Base-by-base conservation (phyloP, 2,329 filamentous ascomycete genomes). In the Fusarium sulawesiense region DNA sequence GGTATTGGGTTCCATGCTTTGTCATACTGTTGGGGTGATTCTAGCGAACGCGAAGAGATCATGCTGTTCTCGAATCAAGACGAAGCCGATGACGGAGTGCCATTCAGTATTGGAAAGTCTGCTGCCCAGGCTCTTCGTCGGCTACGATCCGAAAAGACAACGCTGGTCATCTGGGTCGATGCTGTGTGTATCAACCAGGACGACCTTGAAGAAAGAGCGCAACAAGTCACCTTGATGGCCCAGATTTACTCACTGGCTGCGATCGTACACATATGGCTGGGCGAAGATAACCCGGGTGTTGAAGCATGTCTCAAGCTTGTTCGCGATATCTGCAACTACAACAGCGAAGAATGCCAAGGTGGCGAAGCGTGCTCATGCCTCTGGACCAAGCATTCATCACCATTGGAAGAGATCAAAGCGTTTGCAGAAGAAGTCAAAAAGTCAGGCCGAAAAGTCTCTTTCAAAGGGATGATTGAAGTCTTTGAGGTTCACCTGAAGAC, bases 181-280 rank as follows among this genome's bases (percentile, higher is more conserved):
- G 71, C 71, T 1, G 56, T 73, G 2, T 73, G 71, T 27, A 73
- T 73, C 7, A 73, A 73, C 8, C 71, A 73, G 18, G 68, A 68
- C 3, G 56, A 73, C 7, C 47, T 70, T 0, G 50, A 62, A 21
- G 71, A 73, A 12, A 51, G 71, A 20, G 66, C 68, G 0, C 66
- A 70, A 2, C 71, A 73, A 21, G 71, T 73, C 2, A 61, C 56
- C 0, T 42, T 73, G 0, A 73, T 73, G 71, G 60, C 59, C 5
- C 45, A 58, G 10, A 73, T 73, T 3, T 73, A 73, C 7, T 67
- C 68, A 0, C 16, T 59, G 0, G 71, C 71, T 0, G 64, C 53
- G 0, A 21, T 14, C 0, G 71, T 73, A 0, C 56, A 62, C 5
- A 70, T 73, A 2, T 73, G 70, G 70, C 42, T 73, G 0, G 71